These are phyloP conservation scores for Aspergillus udagawae DNA, from an alignment of 2,329 filamentous ascomycete species.

Conservation along the genomic window DNA sequence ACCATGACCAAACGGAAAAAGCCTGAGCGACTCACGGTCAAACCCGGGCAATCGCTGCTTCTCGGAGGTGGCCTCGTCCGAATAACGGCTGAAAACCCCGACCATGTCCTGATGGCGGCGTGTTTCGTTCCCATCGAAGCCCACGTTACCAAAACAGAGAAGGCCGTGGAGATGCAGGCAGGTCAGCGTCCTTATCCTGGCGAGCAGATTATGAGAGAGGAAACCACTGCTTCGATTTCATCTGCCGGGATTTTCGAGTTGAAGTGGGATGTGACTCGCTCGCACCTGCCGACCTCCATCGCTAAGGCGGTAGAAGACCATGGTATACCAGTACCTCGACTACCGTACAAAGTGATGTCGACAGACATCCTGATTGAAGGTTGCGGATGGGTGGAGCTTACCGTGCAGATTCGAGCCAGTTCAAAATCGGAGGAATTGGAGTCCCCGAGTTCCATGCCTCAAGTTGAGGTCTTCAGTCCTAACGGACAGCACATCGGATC, in stretches of 20 bases:
- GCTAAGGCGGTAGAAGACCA: constrained; percentile 62
- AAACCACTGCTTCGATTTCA: constrained; percentile 54
- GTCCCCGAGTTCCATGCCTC: constrained; percentile 44
- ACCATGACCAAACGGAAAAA: constrained; percentile 75
- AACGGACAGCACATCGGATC: constrained; percentile 71
- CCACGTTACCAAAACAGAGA: constrained; percentile 75
- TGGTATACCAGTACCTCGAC: constrained; percentile 44
- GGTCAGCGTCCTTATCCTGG: constrained; percentile 59
- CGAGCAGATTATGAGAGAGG: constrained; percentile 60
- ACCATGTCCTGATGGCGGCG: constrained; percentile 70
- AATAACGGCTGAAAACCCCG: constrained; percentile 69
- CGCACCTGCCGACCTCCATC: constrained; percentile 70
- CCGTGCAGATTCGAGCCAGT: constrained; percentile 69
- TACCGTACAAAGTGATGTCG: constrained; percentile 77
- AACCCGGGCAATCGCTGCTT: constrained; percentile 73
- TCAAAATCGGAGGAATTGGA: constrained; percentile 23
- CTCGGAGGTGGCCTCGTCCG: constrained; percentile 82
- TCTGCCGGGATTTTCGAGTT: constrained; percentile 73
- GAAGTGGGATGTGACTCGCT: constrained; percentile 76
- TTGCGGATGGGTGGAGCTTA: constrained; percentile 87
- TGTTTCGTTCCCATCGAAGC: constrained; percentile 75
- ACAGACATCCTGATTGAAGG: constrained; percentile 88
- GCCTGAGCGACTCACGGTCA: constrained; percentile 69
- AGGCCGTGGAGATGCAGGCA: constrained; percentile 69
- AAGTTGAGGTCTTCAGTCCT: constrained; percentile 80